Base-by-base conservation (phyloP, 352 stramenopile species). In the Phytophthora syringae region DNA sequence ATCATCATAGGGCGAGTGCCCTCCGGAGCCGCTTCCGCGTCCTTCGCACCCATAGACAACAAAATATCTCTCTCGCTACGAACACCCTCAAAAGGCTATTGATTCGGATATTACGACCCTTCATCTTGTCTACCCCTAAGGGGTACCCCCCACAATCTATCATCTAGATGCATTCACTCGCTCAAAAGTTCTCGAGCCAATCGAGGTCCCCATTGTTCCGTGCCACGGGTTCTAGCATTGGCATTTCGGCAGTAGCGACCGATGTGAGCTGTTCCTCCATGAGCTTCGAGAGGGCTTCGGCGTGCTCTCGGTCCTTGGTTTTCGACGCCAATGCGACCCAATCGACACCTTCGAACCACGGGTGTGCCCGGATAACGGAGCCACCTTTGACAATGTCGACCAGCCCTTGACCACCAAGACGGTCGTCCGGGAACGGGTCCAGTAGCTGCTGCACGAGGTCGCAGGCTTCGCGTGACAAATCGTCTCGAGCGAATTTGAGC, bases 1-100 rank as follows among this genome's bases (percentile, higher is more conserved):
- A 94, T 91, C 84, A 94, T 91, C 79, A 94, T 84, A 21, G 86
- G 79, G 27, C 81, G 78, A 30, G 82, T 89, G 70, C 86, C 84
- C 49, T 89, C 79, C 15, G 84, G 86, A 39, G 84, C 70, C 7
- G 73, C 65, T 32, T 85, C 67, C 60, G 83, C 76, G 45, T 86
- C 73, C 52, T 80, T 81, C 9, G 40, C 32, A 20, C 39, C 65
- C 60, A 74, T 70, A 18, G 21, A 32, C 13, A 39, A 39, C 12
- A 16, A 11, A 25, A 49, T 21, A 43, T 32, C 24, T 28, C 21
- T 20, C 45, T 34, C 3, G n/a, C 22, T 37, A 51, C 51, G 42
- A 49, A 28, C 59, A 59, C 27, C 27, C 5, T 32, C 45, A 58
- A 64, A 16, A 24, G 48, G 45, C 47, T 60, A 65, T 40, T 58